Evolutionary conservation across 768 basidiomycete species (phyloP).

Genomic region (Scleroderma bovista): DNA sequence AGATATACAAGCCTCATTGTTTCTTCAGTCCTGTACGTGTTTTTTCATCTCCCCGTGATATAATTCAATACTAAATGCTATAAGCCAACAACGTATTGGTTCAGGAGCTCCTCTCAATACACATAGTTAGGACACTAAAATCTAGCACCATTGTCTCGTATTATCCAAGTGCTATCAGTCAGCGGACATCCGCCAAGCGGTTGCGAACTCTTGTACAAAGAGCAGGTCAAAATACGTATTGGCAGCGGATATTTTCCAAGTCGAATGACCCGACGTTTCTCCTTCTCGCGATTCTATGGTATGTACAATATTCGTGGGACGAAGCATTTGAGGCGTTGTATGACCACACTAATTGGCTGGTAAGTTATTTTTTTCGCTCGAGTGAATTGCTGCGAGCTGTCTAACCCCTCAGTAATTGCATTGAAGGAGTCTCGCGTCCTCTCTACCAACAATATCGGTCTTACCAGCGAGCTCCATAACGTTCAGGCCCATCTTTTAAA

Average conservation of each 20-base stretch:
- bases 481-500: constrained; percentile 54
- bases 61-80: background rate
- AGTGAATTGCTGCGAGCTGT: too few species aligned
- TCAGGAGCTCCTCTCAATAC: constrained; percentile 42
- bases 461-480: constrained; percentile 51
- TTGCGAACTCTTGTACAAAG: constrained; percentile 7
- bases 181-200: background rate
- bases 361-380: background rate
- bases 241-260: constrained; percentile 3
- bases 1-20: constrained; percentile 41
- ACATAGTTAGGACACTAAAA: constrained; percentile 34
- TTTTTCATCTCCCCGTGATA: constrained; percentile 1
- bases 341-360: constrained; percentile 29
- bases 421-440: constrained; percentile 41
- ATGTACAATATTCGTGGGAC: constrained; percentile 51
- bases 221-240: constrained; percentile 5
- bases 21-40: constrained; percentile 24
- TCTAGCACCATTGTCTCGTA: constrained; percentile 11
- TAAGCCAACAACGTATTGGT: constrained; percentile 6
- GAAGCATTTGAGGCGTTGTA: constrained; percentile 45
- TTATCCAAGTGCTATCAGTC: background rate
- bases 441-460: constrained; percentile 29
- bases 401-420: background rate
- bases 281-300: constrained; percentile 44
- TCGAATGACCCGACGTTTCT: constrained; percentile 44